Evolutionary conservation across 345 rosid species (phyloP).

Genomic region (Salix udensis): DNA sequence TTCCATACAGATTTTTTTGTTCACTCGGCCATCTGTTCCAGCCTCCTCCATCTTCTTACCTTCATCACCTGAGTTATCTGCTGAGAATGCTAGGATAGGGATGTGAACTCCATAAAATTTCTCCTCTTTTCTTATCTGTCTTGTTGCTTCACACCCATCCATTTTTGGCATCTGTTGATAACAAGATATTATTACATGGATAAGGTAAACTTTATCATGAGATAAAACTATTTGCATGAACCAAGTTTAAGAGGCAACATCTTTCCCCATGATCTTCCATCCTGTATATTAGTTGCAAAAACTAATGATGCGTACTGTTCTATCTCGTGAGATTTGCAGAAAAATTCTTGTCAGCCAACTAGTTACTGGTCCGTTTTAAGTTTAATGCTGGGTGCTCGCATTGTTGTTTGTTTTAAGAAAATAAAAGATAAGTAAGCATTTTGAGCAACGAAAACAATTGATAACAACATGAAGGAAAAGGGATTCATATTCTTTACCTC

Average conservation of each 20-base stretch:
- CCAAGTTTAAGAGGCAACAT: background rate
- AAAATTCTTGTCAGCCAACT: background rate
- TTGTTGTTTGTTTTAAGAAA: background rate
- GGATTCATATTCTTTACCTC: slow-evolving; percentile 3
- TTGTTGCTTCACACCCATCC: slow-evolving; percentile 30
- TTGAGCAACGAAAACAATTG: background rate
- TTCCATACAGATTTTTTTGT: slow-evolving; percentile 1
- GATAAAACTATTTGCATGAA: background rate
- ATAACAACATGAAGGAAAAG: no score
- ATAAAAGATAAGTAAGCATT: background rate
- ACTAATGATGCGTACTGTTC: background rate
- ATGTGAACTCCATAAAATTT: slow-evolving; percentile 4
- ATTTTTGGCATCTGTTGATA: slow-evolving; percentile 21
- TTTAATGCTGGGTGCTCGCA: background rate
- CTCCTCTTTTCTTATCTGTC: slow-evolving; percentile 17
- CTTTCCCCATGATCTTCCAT: background rate
- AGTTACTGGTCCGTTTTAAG: background rate
- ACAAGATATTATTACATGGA: background rate
- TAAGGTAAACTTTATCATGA: background rate
- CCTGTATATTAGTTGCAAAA: background rate
- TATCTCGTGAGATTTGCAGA: background rate
- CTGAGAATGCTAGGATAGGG: slow-evolving; percentile 22
- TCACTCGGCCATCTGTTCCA: slow-evolving; percentile 21
- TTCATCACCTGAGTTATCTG: slow-evolving; percentile 4
- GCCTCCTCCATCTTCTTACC: slow-evolving; percentile 2